phyloP scores from a whole-genome alignment of 148 eudicot species.

The Fagopyrum homotropicum region DNA sequence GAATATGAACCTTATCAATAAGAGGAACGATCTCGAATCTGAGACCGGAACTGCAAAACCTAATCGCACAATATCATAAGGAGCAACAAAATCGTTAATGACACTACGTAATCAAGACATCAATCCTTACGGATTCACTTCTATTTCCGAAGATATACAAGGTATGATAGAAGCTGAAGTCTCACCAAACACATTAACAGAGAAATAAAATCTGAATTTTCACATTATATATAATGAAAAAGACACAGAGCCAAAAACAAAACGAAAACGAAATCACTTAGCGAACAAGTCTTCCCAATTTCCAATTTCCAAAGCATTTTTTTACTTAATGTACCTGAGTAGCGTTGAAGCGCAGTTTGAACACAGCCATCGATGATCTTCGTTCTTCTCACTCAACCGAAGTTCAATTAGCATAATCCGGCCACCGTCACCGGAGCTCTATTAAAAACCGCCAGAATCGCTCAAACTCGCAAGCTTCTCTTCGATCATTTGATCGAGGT shows the following conservation, averaged over 20 bases:
- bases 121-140: not conserved
- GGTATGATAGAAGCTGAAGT: not conserved
- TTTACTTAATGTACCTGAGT: conserved; percentile 52
- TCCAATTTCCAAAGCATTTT: conserved; percentile 12
- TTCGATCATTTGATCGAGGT: not conserved
- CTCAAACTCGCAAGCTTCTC: not conserved
- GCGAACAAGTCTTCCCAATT: not conserved
- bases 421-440: conserved; percentile 25
- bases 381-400: conserved; percentile 18
- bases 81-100: not conserved
- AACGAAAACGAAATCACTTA: conserved; percentile 5
- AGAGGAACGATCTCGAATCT: conserved; percentile 38
- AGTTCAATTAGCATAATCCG: conserved; percentile 21
- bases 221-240: not conserved
- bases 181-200: conserved; percentile 2
- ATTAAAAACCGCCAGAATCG: conserved; percentile 13
- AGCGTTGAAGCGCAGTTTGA: conserved; percentile 79
- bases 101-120: not conserved
- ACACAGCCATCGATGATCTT: conserved; percentile 55
- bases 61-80: conserved; percentile 14
- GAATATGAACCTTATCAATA: conserved; percentile 47
- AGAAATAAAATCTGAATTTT: not conserved
- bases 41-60: conserved; percentile 45
- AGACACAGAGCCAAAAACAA: conserved; percentile 4
- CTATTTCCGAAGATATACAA: not conserved